These are phyloP conservation scores for Brassica cretica DNA, from an alignment of 345 rosid genomes.

Conservation along the genomic window DNA sequence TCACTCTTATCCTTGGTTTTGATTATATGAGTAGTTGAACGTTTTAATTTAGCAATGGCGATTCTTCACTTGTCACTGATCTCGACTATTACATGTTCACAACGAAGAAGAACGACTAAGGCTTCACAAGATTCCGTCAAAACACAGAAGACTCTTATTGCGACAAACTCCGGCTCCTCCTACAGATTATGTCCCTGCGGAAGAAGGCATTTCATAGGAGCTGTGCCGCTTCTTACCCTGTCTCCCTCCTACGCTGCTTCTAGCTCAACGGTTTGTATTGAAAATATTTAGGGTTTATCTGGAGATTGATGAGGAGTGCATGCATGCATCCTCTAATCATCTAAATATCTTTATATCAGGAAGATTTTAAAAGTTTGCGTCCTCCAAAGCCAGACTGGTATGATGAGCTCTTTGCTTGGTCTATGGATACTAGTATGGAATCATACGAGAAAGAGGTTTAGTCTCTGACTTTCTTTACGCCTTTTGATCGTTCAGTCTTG, in stretches of 20 bases:
- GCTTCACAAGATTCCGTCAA: constrained; percentile 14
- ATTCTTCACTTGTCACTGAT: not conserved
- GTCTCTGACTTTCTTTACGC: not conserved
- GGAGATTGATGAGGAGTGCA: not conserved
- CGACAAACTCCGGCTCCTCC: constrained; percentile 14
- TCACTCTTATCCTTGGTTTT: not conserved
- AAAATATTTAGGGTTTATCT: constrained; percentile 4
- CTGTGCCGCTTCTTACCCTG: constrained; percentile 45
- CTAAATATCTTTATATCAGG: constrained; percentile 37
- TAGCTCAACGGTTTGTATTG: constrained; percentile 52
- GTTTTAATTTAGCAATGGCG: not conserved
- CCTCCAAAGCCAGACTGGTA: constrained; percentile 83
- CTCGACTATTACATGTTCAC: constrained; percentile 13
- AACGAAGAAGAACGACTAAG: constrained; percentile 4
- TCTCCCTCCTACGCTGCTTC: constrained; percentile 39
- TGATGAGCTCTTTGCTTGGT: constrained; percentile 67
- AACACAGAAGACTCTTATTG: constrained; percentile 7
- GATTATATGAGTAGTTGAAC: not conserved
- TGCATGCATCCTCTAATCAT: constrained; percentile 1
- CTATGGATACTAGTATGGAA: constrained; percentile 45
- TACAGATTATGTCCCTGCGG: constrained; percentile 48
- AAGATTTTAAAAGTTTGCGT: constrained; percentile 48
- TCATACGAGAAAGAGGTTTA: constrained; percentile 74
- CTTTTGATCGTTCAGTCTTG: not conserved
- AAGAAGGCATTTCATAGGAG: constrained; percentile 55